phyloP scores from a whole-genome alignment of 371 early-diverging fungal genomes.

The Mucor lusitanicus region DNA sequence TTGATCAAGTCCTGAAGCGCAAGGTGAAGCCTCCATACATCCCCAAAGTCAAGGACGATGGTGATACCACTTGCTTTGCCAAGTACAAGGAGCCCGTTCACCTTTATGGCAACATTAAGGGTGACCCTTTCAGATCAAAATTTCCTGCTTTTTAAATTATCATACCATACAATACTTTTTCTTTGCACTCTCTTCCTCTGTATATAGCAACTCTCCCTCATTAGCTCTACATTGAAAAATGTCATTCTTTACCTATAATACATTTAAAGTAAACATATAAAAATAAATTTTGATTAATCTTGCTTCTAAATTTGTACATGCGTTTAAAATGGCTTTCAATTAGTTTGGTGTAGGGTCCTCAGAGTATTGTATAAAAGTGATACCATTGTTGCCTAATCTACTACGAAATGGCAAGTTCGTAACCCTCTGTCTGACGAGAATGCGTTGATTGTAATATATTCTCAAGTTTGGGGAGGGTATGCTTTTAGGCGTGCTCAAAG shows the following conservation, averaged over 20 bases:
- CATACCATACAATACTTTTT: not conserved
- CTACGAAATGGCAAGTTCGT: not conserved
- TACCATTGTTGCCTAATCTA: not conserved
- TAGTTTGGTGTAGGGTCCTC: not conserved
- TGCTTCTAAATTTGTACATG: not conserved
- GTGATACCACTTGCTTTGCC: constrained; percentile 95
- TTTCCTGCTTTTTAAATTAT: constrained; percentile 43
- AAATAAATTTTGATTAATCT: not conserved
- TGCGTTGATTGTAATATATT: not conserved
- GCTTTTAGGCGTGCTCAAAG: not conserved
- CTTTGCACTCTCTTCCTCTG: not conserved
- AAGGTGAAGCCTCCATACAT: constrained; percentile 89
- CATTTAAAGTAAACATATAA: not conserved
- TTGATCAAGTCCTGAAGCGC: constrained; percentile 73
- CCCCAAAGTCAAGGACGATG: constrained; percentile 80
- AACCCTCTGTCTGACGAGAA: not conserved
- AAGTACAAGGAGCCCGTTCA: constrained; percentile 83
- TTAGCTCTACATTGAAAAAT: not conserved
- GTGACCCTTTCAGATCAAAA: constrained; percentile 40
- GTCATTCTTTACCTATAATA: not conserved
- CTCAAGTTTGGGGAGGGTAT: not conserved
- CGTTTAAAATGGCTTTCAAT: not conserved
- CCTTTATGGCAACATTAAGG: constrained; percentile 47
- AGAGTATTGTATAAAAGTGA: not conserved
- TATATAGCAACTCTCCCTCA: not conserved